phyloP scores from a whole-genome alignment of 352 stramenopile genomes.

The Phytopythium litorale region DNA sequence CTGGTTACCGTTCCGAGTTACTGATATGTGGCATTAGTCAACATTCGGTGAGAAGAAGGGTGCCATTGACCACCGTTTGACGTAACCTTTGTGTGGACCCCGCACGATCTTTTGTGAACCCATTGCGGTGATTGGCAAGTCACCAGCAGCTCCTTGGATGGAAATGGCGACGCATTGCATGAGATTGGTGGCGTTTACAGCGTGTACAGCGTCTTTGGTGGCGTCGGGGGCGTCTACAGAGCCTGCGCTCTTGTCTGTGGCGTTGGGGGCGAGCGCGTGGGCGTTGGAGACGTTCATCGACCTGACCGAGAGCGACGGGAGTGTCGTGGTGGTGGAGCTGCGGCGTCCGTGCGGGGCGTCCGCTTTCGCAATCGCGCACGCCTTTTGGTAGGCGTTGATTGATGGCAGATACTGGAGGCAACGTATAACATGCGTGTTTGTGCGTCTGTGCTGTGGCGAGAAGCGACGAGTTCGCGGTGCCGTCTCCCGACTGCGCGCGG shows the following conservation, averaged over 20 bases:
- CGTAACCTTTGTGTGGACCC: not conserved
- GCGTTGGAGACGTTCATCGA: conserved; percentile 22
- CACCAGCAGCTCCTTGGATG: not conserved
- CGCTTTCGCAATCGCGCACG: not conserved
- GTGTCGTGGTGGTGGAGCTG: conserved; percentile 14
- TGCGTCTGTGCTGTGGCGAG: not conserved
- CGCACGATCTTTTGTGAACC: not conserved
- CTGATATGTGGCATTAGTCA: not conserved
- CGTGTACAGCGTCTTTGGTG: not conserved
- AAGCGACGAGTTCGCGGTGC: conserved; percentile 19
- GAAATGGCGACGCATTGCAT: not conserved
- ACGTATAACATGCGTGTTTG: not conserved
- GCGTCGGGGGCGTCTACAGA: not conserved
- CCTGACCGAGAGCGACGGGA: conserved; percentile 6
- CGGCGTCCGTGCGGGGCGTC: conserved; percentile 18
- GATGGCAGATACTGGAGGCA: no score
- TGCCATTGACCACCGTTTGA: not conserved
- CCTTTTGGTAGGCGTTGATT: conserved; percentile 15
- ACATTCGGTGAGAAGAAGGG: not conserved
- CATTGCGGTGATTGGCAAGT: not conserved
- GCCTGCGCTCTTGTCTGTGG: not conserved
- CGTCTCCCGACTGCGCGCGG: conserved; percentile 9
- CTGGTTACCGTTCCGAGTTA: not conserved
- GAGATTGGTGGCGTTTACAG: not conserved
- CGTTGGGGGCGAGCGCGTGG: conserved; percentile 3